Evolutionary conservation across 352 stramenopile species (phyloP), one percentile per base, ranked within the genome.

Genomic region (Halophytophthora polymorphica): DNA sequence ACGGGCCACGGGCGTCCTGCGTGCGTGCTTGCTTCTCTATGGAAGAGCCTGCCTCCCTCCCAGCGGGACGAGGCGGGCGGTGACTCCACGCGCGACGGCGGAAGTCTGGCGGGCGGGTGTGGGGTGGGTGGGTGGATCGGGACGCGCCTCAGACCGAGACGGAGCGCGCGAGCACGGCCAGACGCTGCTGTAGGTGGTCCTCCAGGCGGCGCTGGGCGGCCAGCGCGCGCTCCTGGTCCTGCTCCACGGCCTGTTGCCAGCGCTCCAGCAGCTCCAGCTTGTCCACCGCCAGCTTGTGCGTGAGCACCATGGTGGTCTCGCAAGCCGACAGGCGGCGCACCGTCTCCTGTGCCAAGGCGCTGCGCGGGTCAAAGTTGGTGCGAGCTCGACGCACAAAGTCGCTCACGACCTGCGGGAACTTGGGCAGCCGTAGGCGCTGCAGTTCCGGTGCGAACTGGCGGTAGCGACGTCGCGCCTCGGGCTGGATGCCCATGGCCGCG

Each of bases 301-400:
- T 84, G 45, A 84, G 71, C 47, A 90, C 66, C 54, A 90, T 73
- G 10, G 81, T 73, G 58, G 74, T 87, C 61, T 93, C 83, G 49
- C 71, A 77, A 4, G 61, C 62, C 29, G 77, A 73, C n/a, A 93
- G 68, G 50, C 75, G 72, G 34, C 83, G 78, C 66, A 65, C 61
- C 35, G 66, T 66, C 52, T 93, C 72, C 54, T 77, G 61, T 28
- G 73, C 64, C 48, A 86, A 49, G 18, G 73, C 66, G 53, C 65
- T 74, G 59, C 77, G 64, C 28, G 69, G 71, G 58, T 86, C 71
- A 50, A 79, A 83, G 51, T 84, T 83, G 45, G 64, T 73, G 54
- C 69, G 73, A 15, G 69, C 74, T 11, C 78, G 78, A 47, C 77
- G 73, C 38, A 82, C 73, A 64, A 83, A 80, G 53, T 87, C 76